These are phyloP conservation scores for Ilex asprella DNA, from an alignment of 257 asterid species.

Conservation along the genomic window DNA sequence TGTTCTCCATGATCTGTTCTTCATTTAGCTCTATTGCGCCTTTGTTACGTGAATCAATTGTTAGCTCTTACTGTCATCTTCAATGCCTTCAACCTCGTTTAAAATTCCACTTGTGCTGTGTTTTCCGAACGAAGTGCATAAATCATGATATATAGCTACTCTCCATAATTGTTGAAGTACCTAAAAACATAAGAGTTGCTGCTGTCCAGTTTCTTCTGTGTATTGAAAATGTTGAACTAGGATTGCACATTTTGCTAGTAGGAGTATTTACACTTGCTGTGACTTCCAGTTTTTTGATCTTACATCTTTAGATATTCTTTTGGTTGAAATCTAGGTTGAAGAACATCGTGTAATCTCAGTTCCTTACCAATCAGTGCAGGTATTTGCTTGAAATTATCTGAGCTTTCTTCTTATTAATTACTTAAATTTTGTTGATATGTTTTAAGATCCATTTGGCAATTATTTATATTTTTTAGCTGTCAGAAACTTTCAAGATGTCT, in stretches of 20 bases:
- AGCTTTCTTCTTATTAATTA: background rate
- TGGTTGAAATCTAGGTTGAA: conserved; percentile 61
- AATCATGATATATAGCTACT: no score
- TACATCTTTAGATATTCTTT: conserved; percentile 18
- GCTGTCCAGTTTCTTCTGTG: no score
- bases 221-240: no score
- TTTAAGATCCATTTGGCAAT: background rate
- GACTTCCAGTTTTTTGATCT: no score
- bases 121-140: conserved; percentile 7
- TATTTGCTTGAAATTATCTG: conserved; percentile 24
- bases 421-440: no score
- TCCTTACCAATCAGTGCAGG: conserved; percentile 90
- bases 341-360: conserved; percentile 76
- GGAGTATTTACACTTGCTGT: no score
- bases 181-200: background rate
- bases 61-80: conserved; percentile 11
- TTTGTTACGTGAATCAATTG: background rate
- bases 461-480: background rate
- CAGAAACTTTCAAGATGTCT: background rate
- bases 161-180: conserved; percentile 5
- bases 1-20: background rate
- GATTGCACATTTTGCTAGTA: no score
- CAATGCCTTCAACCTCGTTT: background rate
- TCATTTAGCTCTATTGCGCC: no score
- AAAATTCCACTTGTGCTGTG: no score